Base-by-base conservation (phyloP, 2,329 filamentous ascomycete genomes). In the Stemphylium lycopersici region DNA sequence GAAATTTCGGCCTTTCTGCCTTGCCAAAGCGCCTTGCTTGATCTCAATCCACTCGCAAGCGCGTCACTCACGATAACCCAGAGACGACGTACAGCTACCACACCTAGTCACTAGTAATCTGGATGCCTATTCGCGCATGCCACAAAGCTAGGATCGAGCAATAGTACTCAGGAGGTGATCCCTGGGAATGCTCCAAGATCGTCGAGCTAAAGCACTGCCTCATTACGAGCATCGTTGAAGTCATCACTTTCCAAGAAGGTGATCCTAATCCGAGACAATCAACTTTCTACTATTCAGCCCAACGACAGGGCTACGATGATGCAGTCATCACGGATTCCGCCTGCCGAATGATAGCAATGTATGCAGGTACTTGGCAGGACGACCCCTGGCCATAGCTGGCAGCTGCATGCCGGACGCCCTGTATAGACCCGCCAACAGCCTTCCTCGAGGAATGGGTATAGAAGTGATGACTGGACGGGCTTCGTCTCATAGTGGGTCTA, bases 141-240 rank as follows among this genome's bases (percentile, higher is more conserved):
- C 33, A 34, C 34, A 42, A 11, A 20, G 29, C 13, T 32, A 38
- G 43, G 31, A 12, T 48, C 45, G 36, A 11, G 16, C 2, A 29
- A 42, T 50, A 42, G 55, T 58, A 43, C 59, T 48, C 58, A 57
- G 29, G 34, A 48, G 46, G 45, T 29, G 4, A 47, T 47, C 49
- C 24, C 54, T n/a, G 45, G 44, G 51, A 58, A 45, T 48, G 51
- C 43, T 59, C 40, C 49, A 56, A 45, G 36, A 63, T 53, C 60
- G 49, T 60, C 55, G 62, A 63, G 68, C 67, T 68, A 63, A 67
- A 61, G 64, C 65, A 68, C 65, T 55, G 16, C 29, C 7, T 37
- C 16, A 13, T 22, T 34, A 18, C 24, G 6, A 32, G 20, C 61
- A 46, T 49, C 56, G 49, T 52, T 47, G 44, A 39, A 45, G 53